Evolutionary conservation across 202 grass and related monocot species (phyloP), one percentile per base, ranked within the genome.

Genomic region (Setaria italica): DNA sequence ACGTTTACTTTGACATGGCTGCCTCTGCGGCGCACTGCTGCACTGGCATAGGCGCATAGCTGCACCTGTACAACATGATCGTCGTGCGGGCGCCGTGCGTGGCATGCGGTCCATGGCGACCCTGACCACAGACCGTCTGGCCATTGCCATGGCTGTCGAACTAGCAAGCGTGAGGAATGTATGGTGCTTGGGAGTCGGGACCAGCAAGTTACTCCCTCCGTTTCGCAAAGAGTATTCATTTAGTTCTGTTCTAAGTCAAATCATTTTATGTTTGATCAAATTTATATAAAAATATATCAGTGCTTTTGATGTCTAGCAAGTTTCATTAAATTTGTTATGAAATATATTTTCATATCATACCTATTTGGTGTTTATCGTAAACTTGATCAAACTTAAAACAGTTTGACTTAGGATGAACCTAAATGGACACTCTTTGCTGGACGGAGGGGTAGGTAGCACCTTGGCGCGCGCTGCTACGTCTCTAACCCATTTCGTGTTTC

Each of bases 91-190:
- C 58, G 29, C 21, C 29, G 8, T 1, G 3, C 13, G 12, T 16
- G 29, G 70, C 21, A 10, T 73, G 70, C 41, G 21, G 67, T 46
- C 11, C 67, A 13, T 70, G 41, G n/a, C 42, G 67, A 14, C 16
- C 17, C 20, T 60, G 57, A 62, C n/a, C 43, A 9, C 8, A 8
- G 43, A 45, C 42, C 35, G 33, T 77, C 73, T 7, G 62, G 5
- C 62, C 29, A 35, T 25, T 30, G 54, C 55, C 43, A 41, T 42
- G 65, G 66, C 46, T 67, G 54, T n/a, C 42, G 63, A 83, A 62
- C 54, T 10, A 71, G 55, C 21, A 62, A 62, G 58, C 58, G 21
- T 30, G 58, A 62, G n/a, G 20, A 60, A 20, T 8, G 15, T 4
- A 1, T 17, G n/a, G 57, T 60, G 57, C 57, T 29, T 1, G 59